A percentile compares a stretch with the other conserved stretches of the same genome.
phyloP scores from a whole-genome alignment of 2,329 filamentous ascomycete species.

The Talaromyces sp. region DNA sequence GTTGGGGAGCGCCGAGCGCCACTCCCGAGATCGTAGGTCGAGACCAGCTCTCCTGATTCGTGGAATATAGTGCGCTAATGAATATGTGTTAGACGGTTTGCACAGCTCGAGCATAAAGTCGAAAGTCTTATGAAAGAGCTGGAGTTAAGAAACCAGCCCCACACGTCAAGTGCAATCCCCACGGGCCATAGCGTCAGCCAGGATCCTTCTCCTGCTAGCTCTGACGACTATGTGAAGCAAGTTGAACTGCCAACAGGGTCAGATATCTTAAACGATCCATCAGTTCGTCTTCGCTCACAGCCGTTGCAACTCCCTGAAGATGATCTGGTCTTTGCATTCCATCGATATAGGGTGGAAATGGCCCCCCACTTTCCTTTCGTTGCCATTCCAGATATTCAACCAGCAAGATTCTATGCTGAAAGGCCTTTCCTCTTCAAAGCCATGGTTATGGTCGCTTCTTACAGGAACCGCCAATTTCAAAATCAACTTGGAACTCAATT shows the following conservation, averaged over 20 bases:
- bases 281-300: not conserved
- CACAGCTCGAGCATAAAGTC: slow-evolving; percentile 11
- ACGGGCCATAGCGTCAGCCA: not conserved
- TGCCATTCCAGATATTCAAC: slow-evolving; percentile 3
- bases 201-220: not conserved
- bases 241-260: not conserved
- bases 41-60: not conserved
- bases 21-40: slow-evolving; percentile 1
- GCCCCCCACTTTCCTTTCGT: slow-evolving; percentile 10
- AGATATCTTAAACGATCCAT: not conserved
- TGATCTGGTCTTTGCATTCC: not conserved
- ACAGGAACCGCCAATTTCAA: slow-evolving; percentile 28
- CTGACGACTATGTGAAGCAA: not conserved
- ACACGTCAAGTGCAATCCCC: not conserved
- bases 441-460: slow-evolving; percentile 29
- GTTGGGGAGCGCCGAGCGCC: slow-evolving; percentile 1
- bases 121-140: slow-evolving; percentile 11
- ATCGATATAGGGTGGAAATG: not conserved
- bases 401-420: slow-evolving; percentile 11
- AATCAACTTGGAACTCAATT: slow-evolving; percentile 27
- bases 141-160: slow-evolving; percentile 2
- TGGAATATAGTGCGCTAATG: not conserved
- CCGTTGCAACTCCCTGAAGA: not conserved
- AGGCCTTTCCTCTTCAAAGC: slow-evolving; percentile 36
- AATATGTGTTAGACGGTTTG: slow-evolving; percentile 8